Conservation (phyloP, 768 basidiomycete species). For the Clitopilus hobsonii region DNA sequence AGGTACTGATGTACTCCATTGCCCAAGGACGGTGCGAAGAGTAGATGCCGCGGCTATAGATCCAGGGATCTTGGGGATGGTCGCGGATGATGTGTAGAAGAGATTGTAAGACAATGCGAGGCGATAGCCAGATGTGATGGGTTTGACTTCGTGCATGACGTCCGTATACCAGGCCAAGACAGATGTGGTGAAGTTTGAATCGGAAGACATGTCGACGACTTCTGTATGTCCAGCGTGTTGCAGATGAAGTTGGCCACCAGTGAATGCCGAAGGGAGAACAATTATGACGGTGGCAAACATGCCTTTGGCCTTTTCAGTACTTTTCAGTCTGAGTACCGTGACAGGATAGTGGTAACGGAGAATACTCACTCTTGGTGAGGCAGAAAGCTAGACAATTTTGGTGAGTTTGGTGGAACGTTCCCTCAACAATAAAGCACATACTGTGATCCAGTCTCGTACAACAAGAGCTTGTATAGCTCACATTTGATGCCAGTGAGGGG, state of each 20-base stretch:
- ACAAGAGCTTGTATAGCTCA: conserved; percentile 39
- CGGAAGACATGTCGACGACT: conserved; percentile 20
- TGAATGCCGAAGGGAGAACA: conserved; percentile 16
- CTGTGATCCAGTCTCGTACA: conserved; percentile 24
- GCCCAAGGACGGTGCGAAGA: not conserved
- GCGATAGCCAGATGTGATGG: not conserved
- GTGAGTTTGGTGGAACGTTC: not conserved
- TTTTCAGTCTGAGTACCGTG: not conserved
- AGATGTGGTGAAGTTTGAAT: conserved; percentile 9
- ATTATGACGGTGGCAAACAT: not conserved
- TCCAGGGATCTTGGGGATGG: not conserved
- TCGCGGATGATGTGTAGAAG: not conserved
- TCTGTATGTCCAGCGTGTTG: conserved; percentile 18
- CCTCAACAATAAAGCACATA: not conserved
- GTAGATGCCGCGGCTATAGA: not conserved
- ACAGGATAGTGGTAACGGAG: not conserved
- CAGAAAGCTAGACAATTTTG: not conserved
- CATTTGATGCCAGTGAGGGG: conserved; percentile 20
- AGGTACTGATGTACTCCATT: not conserved
- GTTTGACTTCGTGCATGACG: not conserved
- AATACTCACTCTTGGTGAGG: not conserved
- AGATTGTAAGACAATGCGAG: not conserved
- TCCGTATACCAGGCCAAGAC: not conserved
- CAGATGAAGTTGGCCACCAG: conserved; percentile 30
- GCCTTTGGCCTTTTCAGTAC: not conserved